These are phyloP conservation scores for Suhomyces yuchorum DNA, from an alignment of 1,139 yeast species.

Conservation along the genomic window DNA sequence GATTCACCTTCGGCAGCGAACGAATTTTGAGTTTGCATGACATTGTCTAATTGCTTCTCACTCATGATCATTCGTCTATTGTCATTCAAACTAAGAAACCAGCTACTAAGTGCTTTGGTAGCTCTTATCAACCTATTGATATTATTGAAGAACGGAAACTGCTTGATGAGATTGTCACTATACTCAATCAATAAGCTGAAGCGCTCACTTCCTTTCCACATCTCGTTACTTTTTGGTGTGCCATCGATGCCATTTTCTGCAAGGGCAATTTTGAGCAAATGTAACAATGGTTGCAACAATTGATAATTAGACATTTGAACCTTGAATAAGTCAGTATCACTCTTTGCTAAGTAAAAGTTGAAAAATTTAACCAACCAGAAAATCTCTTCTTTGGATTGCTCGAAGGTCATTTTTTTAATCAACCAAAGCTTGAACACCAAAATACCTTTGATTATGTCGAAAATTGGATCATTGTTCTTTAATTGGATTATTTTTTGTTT, in stretches of 20 bases:
- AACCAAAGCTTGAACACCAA: slow-evolving; percentile 37
- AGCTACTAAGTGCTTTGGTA: slow-evolving; percentile 26
- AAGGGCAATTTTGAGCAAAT: slow-evolving; percentile 33
- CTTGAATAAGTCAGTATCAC: slow-evolving; percentile 30
- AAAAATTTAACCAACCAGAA: slow-evolving; percentile 26
- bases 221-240: not conserved
- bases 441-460: slow-evolving; percentile 26
- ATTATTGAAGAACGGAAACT: slow-evolving; percentile 35
- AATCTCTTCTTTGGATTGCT: slow-evolving; percentile 26
- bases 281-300: slow-evolving; percentile 38
- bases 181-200: slow-evolving; percentile 20
- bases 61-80: slow-evolving; percentile 15
- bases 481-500: slow-evolving; percentile 9
- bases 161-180: slow-evolving; percentile 29
- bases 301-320: slow-evolving; percentile 39
- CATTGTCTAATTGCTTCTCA: slow-evolving; percentile 1
- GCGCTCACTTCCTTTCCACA: not conserved
- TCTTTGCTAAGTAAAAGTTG: slow-evolving; percentile 24
- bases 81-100: slow-evolving; percentile 32
- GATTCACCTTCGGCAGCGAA: slow-evolving; percentile 8
- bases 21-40: not conserved
- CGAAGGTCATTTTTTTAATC: slow-evolving; percentile 27
- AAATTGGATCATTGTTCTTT: slow-evolving; percentile 17
- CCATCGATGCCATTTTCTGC: slow-evolving; percentile 13
- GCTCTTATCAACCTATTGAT: slow-evolving; percentile 34